Conservation (phyloP, 768 basidiomycete species). For the Leucocoprinus sp. region DNA sequence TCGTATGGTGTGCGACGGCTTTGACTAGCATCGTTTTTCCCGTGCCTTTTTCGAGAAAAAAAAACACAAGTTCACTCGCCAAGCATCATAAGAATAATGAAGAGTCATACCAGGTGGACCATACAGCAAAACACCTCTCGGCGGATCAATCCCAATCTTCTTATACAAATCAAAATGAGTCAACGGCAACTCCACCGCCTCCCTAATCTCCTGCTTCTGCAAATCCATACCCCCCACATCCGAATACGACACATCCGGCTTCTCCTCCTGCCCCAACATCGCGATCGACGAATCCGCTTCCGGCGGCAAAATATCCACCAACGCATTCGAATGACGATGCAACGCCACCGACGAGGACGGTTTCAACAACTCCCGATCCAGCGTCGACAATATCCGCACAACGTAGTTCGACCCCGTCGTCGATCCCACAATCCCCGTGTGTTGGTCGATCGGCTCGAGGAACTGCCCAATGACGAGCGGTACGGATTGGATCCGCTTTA, state of each 20-base stretch:
- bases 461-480: conserved; percentile 99
- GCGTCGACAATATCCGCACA: conserved; percentile 91
- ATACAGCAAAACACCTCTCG: conserved; percentile 91
- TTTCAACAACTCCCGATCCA: conserved; percentile 95
- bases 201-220: conserved; percentile 98
- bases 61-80: not conserved
- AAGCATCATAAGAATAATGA: not conserved
- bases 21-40: conserved; percentile 99
- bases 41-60: conserved; percentile 54
- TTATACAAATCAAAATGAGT: conserved; percentile 98
- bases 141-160: conserved; percentile 99
- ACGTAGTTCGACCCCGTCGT: conserved; percentile 99
- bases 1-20: conserved; percentile 97
- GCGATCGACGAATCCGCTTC: conserved; percentile 97
- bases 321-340: conserved; percentile 96
- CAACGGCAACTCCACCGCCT: conserved; percentile 93
- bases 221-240: conserved; percentile 97
- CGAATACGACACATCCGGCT: conserved; percentile 86
- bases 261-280: conserved; percentile 91
- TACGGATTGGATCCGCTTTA: conserved; percentile 97
- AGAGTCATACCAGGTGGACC: conserved; percentile 79
- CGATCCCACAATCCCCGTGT: conserved; percentile 93
- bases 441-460: conserved; percentile 96
- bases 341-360: conserved; percentile 97
- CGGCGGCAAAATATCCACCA: conserved; percentile 96